Percentiles rank a stretch among this genome's conserved stretches.
Evolutionary conservation across 306 rosid genomes (phyloP).

Genomic region (Datisca glomerata): DNA sequence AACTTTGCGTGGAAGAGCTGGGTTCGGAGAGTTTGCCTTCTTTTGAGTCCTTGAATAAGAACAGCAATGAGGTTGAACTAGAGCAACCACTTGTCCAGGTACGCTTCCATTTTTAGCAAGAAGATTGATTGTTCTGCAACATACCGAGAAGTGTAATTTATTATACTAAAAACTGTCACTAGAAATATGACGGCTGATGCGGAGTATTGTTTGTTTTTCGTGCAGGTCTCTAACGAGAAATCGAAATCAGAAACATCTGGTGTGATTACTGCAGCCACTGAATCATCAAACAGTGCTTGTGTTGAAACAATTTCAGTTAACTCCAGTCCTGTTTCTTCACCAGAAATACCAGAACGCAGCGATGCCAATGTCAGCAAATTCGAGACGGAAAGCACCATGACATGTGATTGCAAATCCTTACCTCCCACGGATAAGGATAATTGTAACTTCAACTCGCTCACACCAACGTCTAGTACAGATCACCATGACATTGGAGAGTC

Average conservation of each 20-base stretch:
- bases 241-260: no score
- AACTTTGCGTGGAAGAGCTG: slow-evolving; percentile 14
- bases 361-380: no score
- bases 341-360: no score
- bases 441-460: not conserved
- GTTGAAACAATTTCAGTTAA: no score
- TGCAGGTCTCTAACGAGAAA: no score
- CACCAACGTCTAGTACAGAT: not conserved
- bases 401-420: slow-evolving; percentile 18
- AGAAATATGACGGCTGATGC: no score
- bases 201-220: no score
- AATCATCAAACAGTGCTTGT: no score
- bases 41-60: slow-evolving; percentile 5
- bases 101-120: slow-evolving; percentile 8
- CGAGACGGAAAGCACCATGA: not conserved
- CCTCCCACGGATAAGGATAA: slow-evolving; percentile 17
- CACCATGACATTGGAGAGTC: slow-evolving; percentile 15
- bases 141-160: not conserved
- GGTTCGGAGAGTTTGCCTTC: slow-evolving; percentile 1
- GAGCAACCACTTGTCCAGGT: slow-evolving; percentile 36
- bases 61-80: slow-evolving; percentile 16
- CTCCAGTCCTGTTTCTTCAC: no score
- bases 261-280: no score
- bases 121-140: slow-evolving; percentile 3
- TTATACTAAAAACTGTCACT: no score